Percentiles rank a stretch among this genome's conserved stretches.
phyloP scores from a whole-genome alignment of 2,329 filamentous ascomycete genomes.

The Hypoxylon sp. region DNA sequence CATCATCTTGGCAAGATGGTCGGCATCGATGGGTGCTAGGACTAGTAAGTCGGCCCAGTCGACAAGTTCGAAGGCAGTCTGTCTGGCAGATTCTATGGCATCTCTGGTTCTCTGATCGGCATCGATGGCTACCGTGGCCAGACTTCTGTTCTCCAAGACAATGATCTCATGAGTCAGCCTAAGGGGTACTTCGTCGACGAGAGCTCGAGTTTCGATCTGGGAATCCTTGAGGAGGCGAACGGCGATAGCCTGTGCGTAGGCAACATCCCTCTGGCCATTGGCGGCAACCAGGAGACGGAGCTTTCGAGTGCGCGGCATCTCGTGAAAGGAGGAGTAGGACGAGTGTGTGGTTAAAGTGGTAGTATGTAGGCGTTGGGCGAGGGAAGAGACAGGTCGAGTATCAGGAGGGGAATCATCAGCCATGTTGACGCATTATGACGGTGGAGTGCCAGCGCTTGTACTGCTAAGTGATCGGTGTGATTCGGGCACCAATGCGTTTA shows the following conservation, averaged over 20 bases:
- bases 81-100: conserved; percentile 67
- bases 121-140: conserved; percentile 55
- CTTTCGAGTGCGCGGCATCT: conserved; percentile 61
- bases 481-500: conserved; percentile 40
- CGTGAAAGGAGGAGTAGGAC: conserved; percentile 56
- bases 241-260: conserved; percentile 76
- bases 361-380: conserved; percentile 29
- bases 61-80: conserved; percentile 76
- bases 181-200: conserved; percentile 76
- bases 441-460: conserved; percentile 23
- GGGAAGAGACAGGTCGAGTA: conserved; percentile 17
- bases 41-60: conserved; percentile 91
- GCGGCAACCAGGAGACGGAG: conserved; percentile 75
- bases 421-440: conserved; percentile 47
- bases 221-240: conserved; percentile 76
- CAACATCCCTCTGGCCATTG: conserved; percentile 75
- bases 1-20: conserved; percentile 89
- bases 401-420: conserved; percentile 41
- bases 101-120: conserved; percentile 56
- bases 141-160: conserved; percentile 69
- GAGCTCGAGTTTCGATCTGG: conserved; percentile 72
- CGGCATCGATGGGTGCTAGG: conserved; percentile 86
- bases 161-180: conserved; percentile 74
- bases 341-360: conserved; percentile 46
- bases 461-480: conserved; percentile 6